Conservation (phyloP, 2,329 filamentous ascomycete genomes). For the Tetracladium maxilliforme region DNA sequence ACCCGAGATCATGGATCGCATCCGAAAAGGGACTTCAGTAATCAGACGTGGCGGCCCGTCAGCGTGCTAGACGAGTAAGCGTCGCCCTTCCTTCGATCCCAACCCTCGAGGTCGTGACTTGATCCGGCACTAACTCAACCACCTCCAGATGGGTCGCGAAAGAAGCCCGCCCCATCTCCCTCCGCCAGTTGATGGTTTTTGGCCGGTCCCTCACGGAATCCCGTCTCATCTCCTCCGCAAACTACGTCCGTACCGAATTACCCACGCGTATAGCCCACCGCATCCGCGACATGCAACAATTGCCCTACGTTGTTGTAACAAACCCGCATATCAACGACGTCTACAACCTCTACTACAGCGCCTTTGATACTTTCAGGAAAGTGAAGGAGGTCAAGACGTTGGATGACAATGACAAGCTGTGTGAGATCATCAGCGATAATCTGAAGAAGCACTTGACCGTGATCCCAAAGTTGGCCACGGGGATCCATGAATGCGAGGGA, state of each 20-base stretch:
- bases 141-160: slow-evolving; percentile 73
- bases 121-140: slow-evolving; percentile 5
- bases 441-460: slow-evolving; percentile 82
- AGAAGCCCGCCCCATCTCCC: slow-evolving; percentile 86
- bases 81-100: neutral
- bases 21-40: no score
- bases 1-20: no score
- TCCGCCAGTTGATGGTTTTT: slow-evolving; percentile 95
- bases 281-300: slow-evolving; percentile 89
- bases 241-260: slow-evolving; percentile 92
- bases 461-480: slow-evolving; percentile 89
- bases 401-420: slow-evolving; percentile 82
- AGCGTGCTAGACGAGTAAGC: slow-evolving; percentile 50
- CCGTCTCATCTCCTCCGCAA: slow-evolving; percentile 83
- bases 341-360: slow-evolving; percentile 91
- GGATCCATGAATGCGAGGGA: slow-evolving; percentile 77
- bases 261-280: slow-evolving; percentile 68
- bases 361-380: slow-evolving; percentile 84
- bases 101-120: no score
- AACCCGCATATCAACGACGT: slow-evolving; percentile 89
- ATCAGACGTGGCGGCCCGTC: slow-evolving; percentile 50
- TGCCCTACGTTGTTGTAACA: slow-evolving; percentile 92
- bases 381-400: slow-evolving; percentile 71
- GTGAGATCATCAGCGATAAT: slow-evolving; percentile 63
- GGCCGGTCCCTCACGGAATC: slow-evolving; percentile 83